These are phyloP conservation scores for Candida frijolesensis DNA, from an alignment of 1,139 yeast genomes.

Conservation along the genomic window DNA sequence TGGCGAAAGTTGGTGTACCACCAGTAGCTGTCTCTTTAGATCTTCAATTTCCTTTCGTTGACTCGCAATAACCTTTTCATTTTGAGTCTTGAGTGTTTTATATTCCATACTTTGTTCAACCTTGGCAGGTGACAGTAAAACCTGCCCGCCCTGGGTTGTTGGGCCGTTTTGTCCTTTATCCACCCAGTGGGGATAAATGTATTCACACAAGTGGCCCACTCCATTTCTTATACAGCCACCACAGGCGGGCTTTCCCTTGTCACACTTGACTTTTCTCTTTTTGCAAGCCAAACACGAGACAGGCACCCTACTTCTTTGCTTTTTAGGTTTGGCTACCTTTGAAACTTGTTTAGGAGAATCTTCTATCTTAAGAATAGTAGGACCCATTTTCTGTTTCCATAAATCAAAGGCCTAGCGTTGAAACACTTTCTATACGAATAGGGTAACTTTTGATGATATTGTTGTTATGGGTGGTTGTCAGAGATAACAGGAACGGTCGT, in stretches of 20 bases:
- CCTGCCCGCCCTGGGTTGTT: background rate
- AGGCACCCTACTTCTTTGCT: slow-evolving; percentile 42
- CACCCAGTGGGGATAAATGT: slow-evolving; percentile 46
- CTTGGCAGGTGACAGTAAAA: slow-evolving; percentile 8
- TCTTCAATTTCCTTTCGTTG: slow-evolving; percentile 42
- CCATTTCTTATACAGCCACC: slow-evolving; percentile 47
- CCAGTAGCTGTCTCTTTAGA: slow-evolving; percentile 33
- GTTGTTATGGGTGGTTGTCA: no score
- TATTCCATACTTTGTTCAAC: slow-evolving; percentile 25
- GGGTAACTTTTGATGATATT: background rate
- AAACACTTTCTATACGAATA: background rate
- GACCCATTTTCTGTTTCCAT: background rate
- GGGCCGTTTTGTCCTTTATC: slow-evolving; percentile 5
- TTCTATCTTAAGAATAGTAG: background rate
- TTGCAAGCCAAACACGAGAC: slow-evolving; percentile 46
- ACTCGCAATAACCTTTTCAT: slow-evolving; percentile 25
- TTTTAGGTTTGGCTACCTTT: slow-evolving; percentile 13
- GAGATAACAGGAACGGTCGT: no score
- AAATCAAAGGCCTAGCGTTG: background rate
- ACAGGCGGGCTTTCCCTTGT: slow-evolving; percentile 45
- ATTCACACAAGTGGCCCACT: slow-evolving; percentile 45
- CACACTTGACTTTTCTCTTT: slow-evolving; percentile 49
- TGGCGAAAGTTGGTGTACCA: slow-evolving; percentile 29
- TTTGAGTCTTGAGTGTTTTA: slow-evolving; percentile 21
- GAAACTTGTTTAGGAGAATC: background rate